These are phyloP conservation scores for Vinca minor DNA, from an alignment of 257 asterid genomes.

Conservation along the genomic window DNA sequence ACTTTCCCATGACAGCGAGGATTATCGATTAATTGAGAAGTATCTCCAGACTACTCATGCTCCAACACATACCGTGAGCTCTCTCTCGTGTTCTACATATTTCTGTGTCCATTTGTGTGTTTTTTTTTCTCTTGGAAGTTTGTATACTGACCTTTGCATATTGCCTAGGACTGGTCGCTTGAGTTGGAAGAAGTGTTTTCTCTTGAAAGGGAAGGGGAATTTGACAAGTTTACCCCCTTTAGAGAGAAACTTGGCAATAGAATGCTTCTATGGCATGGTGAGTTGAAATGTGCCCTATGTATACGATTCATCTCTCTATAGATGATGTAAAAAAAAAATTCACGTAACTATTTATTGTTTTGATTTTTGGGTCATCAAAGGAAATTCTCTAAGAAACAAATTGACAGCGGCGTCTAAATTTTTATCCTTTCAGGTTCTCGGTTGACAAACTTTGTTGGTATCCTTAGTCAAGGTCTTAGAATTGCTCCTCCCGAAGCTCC, in stretches of 20 bases:
- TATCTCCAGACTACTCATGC: conserved; percentile 87
- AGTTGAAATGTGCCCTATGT: conserved; percentile 21
- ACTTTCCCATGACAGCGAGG: conserved; percentile 72
- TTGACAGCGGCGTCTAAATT: conserved; percentile 6
- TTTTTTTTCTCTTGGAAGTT: background rate
- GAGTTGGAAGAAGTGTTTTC: conserved; percentile 89
- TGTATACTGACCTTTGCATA: conserved; percentile 3
- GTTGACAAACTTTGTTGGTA: conserved; percentile 89
- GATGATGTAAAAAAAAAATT: conserved; percentile 11
- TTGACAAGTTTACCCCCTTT: conserved; percentile 64
- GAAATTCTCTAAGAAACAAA: conserved; percentile 2
- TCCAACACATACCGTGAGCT: conserved; percentile 84
- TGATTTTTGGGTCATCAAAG: conserved; percentile 1
- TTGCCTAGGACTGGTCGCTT: conserved; percentile 75
- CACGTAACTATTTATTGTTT: background rate
- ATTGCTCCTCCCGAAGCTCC: conserved; percentile 99
- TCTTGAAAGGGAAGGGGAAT: conserved; percentile 82
- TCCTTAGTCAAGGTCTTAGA: conserved; percentile 92
- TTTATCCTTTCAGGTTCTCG: conserved; percentile 58
- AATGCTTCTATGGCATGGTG: conserved; percentile 99
- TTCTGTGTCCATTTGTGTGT: background rate
- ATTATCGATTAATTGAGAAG: conserved; percentile 64
- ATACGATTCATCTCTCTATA: conserved; percentile 9
- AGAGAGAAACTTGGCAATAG: conserved; percentile 68
- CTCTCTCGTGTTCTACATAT: conserved; percentile 16